Conservation (phyloP, 768 basidiomycete genomes). For the Coprinellus micaceus region DNA sequence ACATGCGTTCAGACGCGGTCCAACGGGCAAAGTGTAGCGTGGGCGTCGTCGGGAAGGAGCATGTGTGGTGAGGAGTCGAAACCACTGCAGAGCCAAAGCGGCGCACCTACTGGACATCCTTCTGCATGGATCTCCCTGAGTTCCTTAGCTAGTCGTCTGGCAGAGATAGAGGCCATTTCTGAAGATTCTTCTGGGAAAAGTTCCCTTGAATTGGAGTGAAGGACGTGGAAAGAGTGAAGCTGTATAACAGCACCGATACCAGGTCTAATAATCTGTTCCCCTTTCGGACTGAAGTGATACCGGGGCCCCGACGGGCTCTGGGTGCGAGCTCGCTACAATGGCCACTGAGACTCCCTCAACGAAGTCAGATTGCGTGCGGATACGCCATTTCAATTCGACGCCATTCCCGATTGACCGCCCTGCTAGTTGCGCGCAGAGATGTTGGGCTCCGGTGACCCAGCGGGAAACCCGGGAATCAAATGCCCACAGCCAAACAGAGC, state of each 20-base stretch:
- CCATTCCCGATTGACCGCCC: no score
- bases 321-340: background rate
- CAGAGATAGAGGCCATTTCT: constrained; percentile 58
- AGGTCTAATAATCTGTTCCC: background rate
- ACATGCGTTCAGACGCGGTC: constrained; percentile 1
- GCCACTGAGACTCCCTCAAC: no score
- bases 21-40: no score
- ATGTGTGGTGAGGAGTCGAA: no score
- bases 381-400: no score
- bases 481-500: constrained; percentile 27
- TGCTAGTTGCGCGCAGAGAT: no score
- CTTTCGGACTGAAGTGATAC: background rate
- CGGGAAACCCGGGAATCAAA: constrained; percentile 7
- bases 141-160: constrained; percentile 68
- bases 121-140: constrained; percentile 62
- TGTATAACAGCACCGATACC: background rate
- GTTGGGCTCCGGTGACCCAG: background rate
- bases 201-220: background rate
- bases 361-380: no score
- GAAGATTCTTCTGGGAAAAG: no score
- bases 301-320: background rate
- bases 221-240: background rate
- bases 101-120: constrained; percentile 62
- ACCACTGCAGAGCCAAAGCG: no score
- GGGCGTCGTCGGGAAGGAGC: no score